Base-by-base conservation (phyloP, 106 monocot species). In the Allium sativum region DNA sequence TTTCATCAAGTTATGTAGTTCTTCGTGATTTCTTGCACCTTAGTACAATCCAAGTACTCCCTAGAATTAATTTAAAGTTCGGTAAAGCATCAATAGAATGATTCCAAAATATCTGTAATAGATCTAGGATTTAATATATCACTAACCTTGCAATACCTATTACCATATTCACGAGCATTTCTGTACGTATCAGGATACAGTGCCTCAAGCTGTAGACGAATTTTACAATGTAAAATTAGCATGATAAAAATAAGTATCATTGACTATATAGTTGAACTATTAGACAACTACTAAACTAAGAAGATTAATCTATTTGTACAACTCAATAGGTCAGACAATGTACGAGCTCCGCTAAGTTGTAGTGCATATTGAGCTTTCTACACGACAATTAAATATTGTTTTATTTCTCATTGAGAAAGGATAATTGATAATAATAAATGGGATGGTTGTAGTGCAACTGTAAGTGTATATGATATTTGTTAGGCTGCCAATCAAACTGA, bases 21-120 rank as follows among this genome's bases (percentile, higher is more conserved):
- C 95, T 61, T 87, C 95, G 67, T 90, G 95, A 64, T 96, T 96
- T 68, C 87, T 90, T 58, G 95, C 79, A 48, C 95, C 95, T 90
- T 96, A 90, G 59, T 90, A 96, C 59, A 82, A 46, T 58, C 95
- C 95, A 78, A 96, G 90, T 9, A 74, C 1, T 58, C 95, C 90
- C 94, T 95, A 58, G 11, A 70, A 55, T n/a, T n/a, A 48, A 69
- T 59, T 43, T 18, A 42, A 7, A 10, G 52, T 12, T 60, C 11
- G 6, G 60, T 9, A 20, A 20, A 18, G n/a, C 16, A 44, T 31
- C 47, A 47, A 47, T 47, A 12, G 47, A 47, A 47, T 12, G 12
- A 12, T 47, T 47, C 12, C 47, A 47, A 47, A 47, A 47, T 47
- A 8, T 47, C 12, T 8, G 12, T 47, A 47, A 47, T 47, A n/a